Evolutionary conservation across 176 grass and related monocot genomes (phyloP).

Genomic region (Eragrostis nindensis): DNA sequence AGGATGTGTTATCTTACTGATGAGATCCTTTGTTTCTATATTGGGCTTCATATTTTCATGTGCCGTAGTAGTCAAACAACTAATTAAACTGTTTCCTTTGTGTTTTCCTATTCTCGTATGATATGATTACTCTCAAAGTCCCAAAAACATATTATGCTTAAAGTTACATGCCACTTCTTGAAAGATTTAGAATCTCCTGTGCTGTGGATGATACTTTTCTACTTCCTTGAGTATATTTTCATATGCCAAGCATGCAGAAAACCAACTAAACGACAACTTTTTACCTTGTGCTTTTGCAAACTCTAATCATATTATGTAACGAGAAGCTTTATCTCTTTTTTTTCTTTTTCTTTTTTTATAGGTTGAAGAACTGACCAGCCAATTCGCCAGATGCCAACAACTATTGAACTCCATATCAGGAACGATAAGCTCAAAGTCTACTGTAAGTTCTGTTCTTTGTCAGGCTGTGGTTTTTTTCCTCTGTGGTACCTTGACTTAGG

Average conservation of each 20-base stretch:
- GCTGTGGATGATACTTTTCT: not conserved
- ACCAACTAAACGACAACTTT: not conserved
- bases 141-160: not conserved
- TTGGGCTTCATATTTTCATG: not conserved
- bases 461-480: conserved; percentile 1
- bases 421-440: conserved; percentile 54
- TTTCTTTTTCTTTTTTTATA: not conserved
- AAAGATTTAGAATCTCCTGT: not conserved
- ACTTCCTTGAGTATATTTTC: conserved; percentile 20
- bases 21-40: not conserved
- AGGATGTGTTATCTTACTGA: too few species aligned
- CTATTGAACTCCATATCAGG: conserved; percentile 61
- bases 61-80: not conserved
- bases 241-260: not conserved
- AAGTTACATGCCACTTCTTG: not conserved
- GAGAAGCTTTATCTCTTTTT: not conserved
- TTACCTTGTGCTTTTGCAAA: not conserved
- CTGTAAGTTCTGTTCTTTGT: conserved; percentile 44
- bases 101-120: not conserved
- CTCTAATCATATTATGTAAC: conserved; percentile 17
- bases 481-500: not conserved
- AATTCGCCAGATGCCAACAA: conserved; percentile 55
- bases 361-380: conserved; percentile 62
- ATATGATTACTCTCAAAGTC: not conserved
- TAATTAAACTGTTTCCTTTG: not conserved